Evolutionary conservation across 192 early-diverging fungal species (phyloP).

Genomic region (Spizellomyces sp.): DNA sequence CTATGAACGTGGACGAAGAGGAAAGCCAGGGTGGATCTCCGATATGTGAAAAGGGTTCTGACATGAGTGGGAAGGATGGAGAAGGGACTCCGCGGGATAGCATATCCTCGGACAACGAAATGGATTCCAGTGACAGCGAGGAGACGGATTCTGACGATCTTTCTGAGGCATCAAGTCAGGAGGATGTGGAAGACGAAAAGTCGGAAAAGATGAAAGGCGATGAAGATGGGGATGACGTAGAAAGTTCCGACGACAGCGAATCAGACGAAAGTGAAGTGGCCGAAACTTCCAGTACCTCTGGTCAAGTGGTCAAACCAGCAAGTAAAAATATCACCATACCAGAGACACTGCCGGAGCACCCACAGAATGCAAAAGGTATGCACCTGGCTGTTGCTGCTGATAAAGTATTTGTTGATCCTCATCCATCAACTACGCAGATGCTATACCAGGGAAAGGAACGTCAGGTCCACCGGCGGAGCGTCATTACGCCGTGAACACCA

Average conservation of each 20-base stretch:
- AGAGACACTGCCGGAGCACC: too few relatives aligned
- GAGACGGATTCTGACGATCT: conserved; percentile 15
- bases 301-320: background rate
- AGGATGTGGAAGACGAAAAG: background rate
- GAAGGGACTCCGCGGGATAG: too few relatives aligned
- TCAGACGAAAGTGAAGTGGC: background rate
- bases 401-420: too few relatives aligned
- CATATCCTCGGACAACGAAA: background rate
- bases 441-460: background rate
- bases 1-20: too few relatives aligned
- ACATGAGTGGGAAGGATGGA: too few relatives aligned
- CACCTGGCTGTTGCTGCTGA: too few relatives aligned
- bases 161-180: background rate
- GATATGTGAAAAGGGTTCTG: too few relatives aligned
- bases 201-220: conserved; percentile 6
- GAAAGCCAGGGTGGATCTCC: too few relatives aligned
- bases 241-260: conserved; percentile 11
- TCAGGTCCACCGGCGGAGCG: background rate
- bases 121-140: conserved; percentile 15
- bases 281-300: background rate
- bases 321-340: background rate
- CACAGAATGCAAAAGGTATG: too few relatives aligned
- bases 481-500: conserved; percentile 31
- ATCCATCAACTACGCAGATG: too few relatives aligned
- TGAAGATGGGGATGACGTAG: conserved; percentile 11